These are phyloP conservation scores for Zizania latifolia DNA, from an alignment of 176 grass and related monocot genomes.

Conservation along the genomic window DNA sequence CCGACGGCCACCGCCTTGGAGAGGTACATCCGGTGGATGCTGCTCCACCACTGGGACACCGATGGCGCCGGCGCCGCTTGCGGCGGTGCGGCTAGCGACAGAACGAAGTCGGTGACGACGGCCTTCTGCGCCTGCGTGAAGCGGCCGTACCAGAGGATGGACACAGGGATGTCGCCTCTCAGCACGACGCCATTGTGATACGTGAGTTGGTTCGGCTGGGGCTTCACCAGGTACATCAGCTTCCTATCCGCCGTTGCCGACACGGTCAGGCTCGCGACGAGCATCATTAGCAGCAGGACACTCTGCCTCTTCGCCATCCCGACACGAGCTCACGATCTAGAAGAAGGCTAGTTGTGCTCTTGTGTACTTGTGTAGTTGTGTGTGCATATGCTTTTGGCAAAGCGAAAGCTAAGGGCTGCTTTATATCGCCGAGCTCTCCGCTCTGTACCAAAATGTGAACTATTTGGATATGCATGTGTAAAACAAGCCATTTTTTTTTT, in stretches of 20 bases:
- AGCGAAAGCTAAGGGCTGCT: not conserved
- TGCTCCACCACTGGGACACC: conserved; percentile 55
- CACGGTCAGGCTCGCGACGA: conserved; percentile 1
- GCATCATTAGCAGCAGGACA: conserved; percentile 10
- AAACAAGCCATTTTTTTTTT: not conserved
- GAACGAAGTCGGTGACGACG: conserved; percentile 65
- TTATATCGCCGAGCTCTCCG: too few species aligned
- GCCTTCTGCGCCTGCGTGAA: conserved; percentile 56
- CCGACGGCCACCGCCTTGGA: conserved; percentile 26
- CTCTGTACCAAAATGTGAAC: not conserved
- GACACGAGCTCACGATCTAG: not conserved
- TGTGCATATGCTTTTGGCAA: not conserved
- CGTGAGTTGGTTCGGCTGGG: conserved; percentile 42
- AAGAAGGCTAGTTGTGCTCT: not conserved
- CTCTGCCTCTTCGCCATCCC: conserved; percentile 20
- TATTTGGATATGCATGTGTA: not conserved
- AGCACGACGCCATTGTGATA: conserved; percentile 68
- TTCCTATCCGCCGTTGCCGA: conserved; percentile 27
- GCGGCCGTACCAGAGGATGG: conserved; percentile 56
- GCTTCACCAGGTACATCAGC: conserved; percentile 41
- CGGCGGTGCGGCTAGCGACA: conserved; percentile 31
- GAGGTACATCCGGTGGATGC: conserved; percentile 35
- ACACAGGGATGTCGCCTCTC: conserved; percentile 47
- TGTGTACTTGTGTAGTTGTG: not conserved
- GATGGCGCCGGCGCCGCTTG: conserved; percentile 26